Conservation (phyloP, 257 asterid species). For the Thymus mandschuricus region DNA sequence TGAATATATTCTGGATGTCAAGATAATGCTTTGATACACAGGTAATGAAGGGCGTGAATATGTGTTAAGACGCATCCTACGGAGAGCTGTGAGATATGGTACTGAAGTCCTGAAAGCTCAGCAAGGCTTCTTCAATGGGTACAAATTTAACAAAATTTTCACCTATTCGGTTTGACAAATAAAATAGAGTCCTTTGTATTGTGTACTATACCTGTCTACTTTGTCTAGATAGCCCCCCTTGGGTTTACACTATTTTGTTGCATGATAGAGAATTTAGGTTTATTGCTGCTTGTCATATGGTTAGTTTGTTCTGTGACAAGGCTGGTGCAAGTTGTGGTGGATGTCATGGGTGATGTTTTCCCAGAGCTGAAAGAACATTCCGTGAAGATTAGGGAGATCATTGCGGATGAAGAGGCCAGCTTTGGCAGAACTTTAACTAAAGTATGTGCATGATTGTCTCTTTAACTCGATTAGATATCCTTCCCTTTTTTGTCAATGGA, state of each 20-base stretch:
- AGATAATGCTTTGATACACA: conserved; percentile 37
- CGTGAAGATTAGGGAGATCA: conserved; percentile 60
- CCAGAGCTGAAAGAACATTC: conserved; percentile 84
- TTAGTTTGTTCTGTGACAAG: conserved; percentile 46
- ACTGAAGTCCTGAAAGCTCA: conserved; percentile 90
- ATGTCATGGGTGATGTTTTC: conserved; percentile 81
- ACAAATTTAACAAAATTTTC: conserved; percentile 30
- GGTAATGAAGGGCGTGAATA: conserved; percentile 99
- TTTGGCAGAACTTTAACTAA: conserved; percentile 89
- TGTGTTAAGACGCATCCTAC: conserved; percentile 91
- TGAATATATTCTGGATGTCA: background rate
- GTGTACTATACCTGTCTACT: conserved; percentile 3
- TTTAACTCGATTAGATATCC: background rate
- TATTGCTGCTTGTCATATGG: conserved; percentile 23
- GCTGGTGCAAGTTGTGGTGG: conserved; percentile 79
- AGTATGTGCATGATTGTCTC: conserved; percentile 41
- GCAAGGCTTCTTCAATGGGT: conserved; percentile 89
- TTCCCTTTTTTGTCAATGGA: background rate
- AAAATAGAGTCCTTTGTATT: background rate
- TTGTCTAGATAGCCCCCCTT: background rate
- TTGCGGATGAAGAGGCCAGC: conserved; percentile 92
- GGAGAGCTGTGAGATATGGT: conserved; percentile 98
- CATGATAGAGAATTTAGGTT: conserved; percentile 1
- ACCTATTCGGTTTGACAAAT: background rate
- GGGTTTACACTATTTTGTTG: conserved; percentile 7